Percentiles rank a stretch among this genome's conserved stretches.
Evolutionary conservation across 371 early-diverging fungal species (phyloP).

Genomic region (Apophysomyces elegans): DNA sequence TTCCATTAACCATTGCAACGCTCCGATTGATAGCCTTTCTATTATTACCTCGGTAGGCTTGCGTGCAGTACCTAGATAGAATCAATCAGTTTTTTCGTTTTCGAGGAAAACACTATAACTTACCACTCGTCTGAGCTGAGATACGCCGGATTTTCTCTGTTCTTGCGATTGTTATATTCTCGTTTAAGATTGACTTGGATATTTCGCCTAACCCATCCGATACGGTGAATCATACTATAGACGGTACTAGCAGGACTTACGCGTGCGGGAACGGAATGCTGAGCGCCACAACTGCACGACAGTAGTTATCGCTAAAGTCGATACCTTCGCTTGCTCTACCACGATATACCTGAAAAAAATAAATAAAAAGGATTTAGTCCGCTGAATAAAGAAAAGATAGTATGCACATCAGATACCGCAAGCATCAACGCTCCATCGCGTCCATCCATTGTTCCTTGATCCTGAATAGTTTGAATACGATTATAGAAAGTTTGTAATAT

Average conservation of each 20-base stretch:
- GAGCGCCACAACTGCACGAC: constrained; percentile 87
- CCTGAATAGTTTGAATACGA: constrained; percentile 27
- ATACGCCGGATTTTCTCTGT: constrained; percentile 3
- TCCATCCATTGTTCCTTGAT: constrained; percentile 14
- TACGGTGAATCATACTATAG: not conserved
- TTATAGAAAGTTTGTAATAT: constrained; percentile 52
- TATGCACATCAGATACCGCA: constrained; percentile 46
- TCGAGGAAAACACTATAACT: not conserved
- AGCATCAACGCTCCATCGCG: constrained; percentile 64
- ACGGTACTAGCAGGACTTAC: constrained; percentile 22
- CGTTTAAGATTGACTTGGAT: constrained; percentile 43
- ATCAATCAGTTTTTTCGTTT: not conserved
- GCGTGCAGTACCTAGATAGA: constrained; percentile 74
- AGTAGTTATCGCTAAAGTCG: constrained; percentile 89
- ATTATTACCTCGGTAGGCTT: constrained; percentile 72
- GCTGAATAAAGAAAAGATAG: not conserved
- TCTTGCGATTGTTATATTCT: constrained; percentile 40
- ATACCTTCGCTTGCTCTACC: constrained; percentile 97
- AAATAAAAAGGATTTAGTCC: constrained; percentile 40
- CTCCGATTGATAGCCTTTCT: not conserved
- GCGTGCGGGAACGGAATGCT: constrained; percentile 91
- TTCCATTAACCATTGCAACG: too few relatives aligned
- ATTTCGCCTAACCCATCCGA: constrained; percentile 30
- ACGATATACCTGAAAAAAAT: constrained; percentile 58
- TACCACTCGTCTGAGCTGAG: constrained; percentile 2